A percentile compares a stretch with the other conserved stretches of the same genome.
phyloP scores from a whole-genome alignment of 1,284 basidiomycete genomes.

The Heterobasidion annosum region DNA sequence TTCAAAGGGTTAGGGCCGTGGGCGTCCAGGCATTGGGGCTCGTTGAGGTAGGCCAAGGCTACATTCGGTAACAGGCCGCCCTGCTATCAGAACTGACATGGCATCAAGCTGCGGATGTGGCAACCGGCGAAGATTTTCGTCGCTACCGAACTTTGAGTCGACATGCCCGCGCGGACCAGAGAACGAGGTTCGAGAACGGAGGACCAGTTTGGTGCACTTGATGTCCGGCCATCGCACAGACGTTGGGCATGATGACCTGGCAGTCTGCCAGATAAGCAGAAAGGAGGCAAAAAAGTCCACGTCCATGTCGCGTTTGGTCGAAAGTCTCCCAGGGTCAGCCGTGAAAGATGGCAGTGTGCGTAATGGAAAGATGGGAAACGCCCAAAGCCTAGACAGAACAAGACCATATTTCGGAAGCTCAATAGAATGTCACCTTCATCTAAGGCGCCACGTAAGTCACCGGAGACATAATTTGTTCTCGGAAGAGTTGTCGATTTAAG shows the following conservation, averaged over 20 bases:
- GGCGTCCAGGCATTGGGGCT: background rate
- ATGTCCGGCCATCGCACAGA: constrained; percentile 3
- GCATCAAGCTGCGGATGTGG: background rate
- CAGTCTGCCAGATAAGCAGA: background rate
- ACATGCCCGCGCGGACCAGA: background rate
- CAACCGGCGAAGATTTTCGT: background rate
- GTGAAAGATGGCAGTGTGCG: background rate
- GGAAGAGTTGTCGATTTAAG: no score
- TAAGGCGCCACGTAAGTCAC: no score
- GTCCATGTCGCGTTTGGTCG: background rate
- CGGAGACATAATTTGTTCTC: no score
- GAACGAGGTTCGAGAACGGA: background rate
- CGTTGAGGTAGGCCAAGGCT: background rate
- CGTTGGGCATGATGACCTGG: background rate
- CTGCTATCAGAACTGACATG: background rate
- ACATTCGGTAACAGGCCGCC: background rate
- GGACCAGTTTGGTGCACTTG: background rate
- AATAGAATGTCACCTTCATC: no score
- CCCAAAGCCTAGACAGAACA: background rate
- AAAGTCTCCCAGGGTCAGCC: background rate
- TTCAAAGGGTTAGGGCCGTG: background rate
- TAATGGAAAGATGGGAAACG: background rate
- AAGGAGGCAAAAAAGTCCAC: background rate
- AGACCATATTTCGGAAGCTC: background rate
- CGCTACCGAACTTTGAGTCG: background rate